These are phyloP conservation scores for Lentinula boryana DNA, from an alignment of 768 basidiomycete genomes.

Conservation along the genomic window DNA sequence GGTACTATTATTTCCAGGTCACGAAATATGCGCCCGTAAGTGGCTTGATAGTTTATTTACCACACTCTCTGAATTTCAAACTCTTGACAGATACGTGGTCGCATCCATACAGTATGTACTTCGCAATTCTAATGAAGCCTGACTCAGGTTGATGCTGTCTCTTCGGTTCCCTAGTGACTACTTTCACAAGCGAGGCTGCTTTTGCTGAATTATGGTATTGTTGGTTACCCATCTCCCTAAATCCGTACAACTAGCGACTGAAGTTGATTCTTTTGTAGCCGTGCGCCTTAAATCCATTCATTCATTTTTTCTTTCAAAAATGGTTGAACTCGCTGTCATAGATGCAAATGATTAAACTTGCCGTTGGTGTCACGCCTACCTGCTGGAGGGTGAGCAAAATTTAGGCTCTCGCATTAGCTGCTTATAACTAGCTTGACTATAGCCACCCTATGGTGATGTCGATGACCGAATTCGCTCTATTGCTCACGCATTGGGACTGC, in stretches of 20 bases:
- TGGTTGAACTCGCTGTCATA: not conserved
- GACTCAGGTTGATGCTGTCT: not conserved
- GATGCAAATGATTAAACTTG: constrained; percentile 52
- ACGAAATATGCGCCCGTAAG: constrained; percentile 58
- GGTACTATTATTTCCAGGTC: constrained; percentile 24
- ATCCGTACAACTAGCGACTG: not conserved
- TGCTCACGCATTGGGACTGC: constrained; percentile 58
- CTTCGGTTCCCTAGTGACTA: constrained; percentile 36
- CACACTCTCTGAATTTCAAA: not conserved
- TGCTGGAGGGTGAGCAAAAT: constrained; percentile 47
- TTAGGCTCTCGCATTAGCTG: not conserved
- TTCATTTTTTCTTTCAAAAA: not conserved
- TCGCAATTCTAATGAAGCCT: not conserved
- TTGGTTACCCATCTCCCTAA: constrained; percentile 18
- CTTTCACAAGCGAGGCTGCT: constrained; percentile 54
- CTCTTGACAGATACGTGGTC: constrained; percentile 44
- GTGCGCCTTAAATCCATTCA: not conserved
- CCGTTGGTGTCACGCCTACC: constrained; percentile 48
- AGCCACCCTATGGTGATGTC: constrained; percentile 64
- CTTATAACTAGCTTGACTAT: not conserved
- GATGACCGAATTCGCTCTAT: constrained; percentile 76
- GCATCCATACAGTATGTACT: constrained; percentile 43
- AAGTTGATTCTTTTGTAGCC: not conserved
- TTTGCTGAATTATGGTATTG: constrained; percentile 80
- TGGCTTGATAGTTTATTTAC: constrained; percentile 11